These are phyloP conservation scores for Termitomyces sp. DNA, from an alignment of 1,284 basidiomycete species.

Conservation along the genomic window DNA sequence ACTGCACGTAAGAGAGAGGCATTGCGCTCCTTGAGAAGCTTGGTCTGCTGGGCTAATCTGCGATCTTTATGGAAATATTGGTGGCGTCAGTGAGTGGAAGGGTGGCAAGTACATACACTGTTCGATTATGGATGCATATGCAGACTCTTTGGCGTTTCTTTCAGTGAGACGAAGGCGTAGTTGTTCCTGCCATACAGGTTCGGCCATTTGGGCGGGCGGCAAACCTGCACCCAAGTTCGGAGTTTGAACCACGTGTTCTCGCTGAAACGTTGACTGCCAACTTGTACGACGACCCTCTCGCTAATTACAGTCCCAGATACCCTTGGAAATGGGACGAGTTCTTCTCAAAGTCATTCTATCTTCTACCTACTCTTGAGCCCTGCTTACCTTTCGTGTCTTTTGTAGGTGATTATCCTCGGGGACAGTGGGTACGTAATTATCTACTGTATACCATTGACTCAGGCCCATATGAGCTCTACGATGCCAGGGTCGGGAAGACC, in stretches of 20 bases:
- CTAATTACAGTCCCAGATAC: constrained; percentile 17
- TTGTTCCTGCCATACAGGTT: constrained; percentile 77
- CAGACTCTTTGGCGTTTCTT: constrained; percentile 68
- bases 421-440: constrained; percentile 82
- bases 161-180: constrained; percentile 73
- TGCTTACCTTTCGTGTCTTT: neutral
- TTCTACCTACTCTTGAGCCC: constrained; percentile 2
- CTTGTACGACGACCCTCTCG: constrained; percentile 19
- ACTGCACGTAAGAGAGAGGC: constrained; percentile 77
- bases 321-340: constrained; percentile 71
- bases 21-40: constrained; percentile 87
- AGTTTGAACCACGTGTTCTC: constrained; percentile 33
- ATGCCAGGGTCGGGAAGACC: constrained; percentile 92
- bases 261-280: constrained; percentile 20
- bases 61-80: constrained; percentile 54
- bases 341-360: constrained; percentile 77
- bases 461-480: constrained; percentile 7
- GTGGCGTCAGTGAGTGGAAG: constrained; percentile 7
- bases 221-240: constrained; percentile 22
- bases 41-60: constrained; percentile 83
- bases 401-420: constrained; percentile 94
- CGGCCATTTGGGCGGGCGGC: constrained; percentile 49
- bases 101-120: constrained; percentile 62
- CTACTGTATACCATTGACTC: constrained; percentile 11
- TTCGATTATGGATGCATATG: constrained; percentile 81